These are phyloP conservation scores for Ogataea hybrid DNA, from an alignment of 1,139 yeast genomes.

Conservation along the genomic window DNA sequence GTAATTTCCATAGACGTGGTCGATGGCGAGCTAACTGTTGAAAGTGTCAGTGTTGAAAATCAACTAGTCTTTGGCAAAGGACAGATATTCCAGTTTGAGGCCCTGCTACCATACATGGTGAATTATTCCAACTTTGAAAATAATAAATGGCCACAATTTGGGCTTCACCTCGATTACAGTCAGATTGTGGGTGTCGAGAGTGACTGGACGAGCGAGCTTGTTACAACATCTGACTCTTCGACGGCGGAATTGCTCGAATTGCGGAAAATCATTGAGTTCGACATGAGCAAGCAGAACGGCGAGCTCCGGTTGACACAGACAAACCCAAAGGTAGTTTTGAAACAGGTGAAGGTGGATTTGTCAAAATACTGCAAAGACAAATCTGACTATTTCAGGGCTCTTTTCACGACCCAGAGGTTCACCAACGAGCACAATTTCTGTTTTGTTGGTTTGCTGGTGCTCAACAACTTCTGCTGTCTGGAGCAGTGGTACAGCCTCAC, in stretches of 20 bases:
- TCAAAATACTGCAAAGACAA: constrained; percentile 26
- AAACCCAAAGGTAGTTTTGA: constrained; percentile 20
- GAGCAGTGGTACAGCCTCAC: constrained; percentile 23
- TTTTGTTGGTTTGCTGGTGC: constrained; percentile 17
- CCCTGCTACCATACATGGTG: constrained; percentile 17
- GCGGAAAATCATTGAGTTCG: constrained; percentile 15
- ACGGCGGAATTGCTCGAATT: constrained; percentile 18
- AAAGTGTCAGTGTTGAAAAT: constrained; percentile 6
- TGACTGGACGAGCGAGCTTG: constrained; percentile 8
- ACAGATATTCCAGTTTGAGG: background rate
- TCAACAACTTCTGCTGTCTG: constrained; percentile 24
- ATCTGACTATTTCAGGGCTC: constrained; percentile 19
- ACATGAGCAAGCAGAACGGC: constrained; percentile 8
- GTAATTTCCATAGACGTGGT: constrained; percentile 9
- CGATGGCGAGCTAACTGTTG: constrained; percentile 12
- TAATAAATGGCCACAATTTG: constrained; percentile 6
- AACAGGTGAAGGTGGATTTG: constrained; percentile 10
- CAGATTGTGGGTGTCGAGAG: constrained; percentile 1
- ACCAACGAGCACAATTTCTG: constrained; percentile 19
- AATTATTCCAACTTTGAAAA: constrained; percentile 13
- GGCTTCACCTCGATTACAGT: constrained; percentile 1
- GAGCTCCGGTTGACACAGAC: constrained; percentile 19
- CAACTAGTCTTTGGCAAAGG: constrained; percentile 2
- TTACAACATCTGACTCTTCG: constrained; percentile 24
- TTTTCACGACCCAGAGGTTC: constrained; percentile 8